A percentile compares a stretch with the other conserved stretches of the same genome.
Evolutionary conservation across 768 basidiomycete genomes (phyloP).

Genomic region (Cystofilobasidium ferigula): DNA sequence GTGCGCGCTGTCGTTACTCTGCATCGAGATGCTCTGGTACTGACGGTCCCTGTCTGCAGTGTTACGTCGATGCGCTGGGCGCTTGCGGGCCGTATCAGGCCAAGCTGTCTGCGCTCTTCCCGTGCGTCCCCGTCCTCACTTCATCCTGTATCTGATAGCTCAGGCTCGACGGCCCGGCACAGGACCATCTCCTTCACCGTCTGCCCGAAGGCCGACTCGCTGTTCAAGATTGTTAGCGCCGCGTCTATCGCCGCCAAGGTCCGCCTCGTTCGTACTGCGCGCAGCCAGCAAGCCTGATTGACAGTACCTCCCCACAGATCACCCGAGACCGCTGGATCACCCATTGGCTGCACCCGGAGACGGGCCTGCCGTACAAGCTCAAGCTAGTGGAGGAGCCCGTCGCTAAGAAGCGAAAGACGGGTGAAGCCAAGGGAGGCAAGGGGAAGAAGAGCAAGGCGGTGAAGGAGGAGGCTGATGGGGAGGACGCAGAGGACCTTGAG

Average conservation of each 20-base stretch:
- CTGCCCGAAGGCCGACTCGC: slow-evolving; percentile 82
- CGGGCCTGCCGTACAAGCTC: slow-evolving; percentile 6
- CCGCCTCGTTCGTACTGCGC: not conserved
- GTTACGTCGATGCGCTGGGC: slow-evolving; percentile 91
- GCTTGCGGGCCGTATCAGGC: slow-evolving; percentile 72
- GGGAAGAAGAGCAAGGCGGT: slow-evolving; percentile 25
- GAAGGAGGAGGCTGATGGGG: slow-evolving; percentile 26
- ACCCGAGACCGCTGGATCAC: slow-evolving; percentile 25
- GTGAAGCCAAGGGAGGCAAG: slow-evolving; percentile 23
- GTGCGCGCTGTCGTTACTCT: slow-evolving; percentile 37
- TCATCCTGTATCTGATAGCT: not conserved
- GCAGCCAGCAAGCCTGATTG: no score
- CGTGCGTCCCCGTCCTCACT: slow-evolving; percentile 34
- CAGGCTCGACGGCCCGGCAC: not conserved
- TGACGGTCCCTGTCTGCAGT: slow-evolving; percentile 42
- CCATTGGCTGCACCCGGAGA: slow-evolving; percentile 25
- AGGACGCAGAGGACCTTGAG: slow-evolving; percentile 26
- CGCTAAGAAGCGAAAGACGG: slow-evolving; percentile 16
- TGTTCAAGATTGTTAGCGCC: slow-evolving; percentile 92
- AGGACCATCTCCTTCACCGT: slow-evolving; percentile 72
- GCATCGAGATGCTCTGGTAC: not conserved
- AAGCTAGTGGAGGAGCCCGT: slow-evolving; percentile 4
- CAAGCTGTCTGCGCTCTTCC: slow-evolving; percentile 69
- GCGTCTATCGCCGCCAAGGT: slow-evolving; percentile 98
- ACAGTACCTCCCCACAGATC: slow-evolving; percentile 4